Evolutionary conservation across 129 eudicot genomes (phyloP).

Genomic region (Tagetes patula): DNA sequence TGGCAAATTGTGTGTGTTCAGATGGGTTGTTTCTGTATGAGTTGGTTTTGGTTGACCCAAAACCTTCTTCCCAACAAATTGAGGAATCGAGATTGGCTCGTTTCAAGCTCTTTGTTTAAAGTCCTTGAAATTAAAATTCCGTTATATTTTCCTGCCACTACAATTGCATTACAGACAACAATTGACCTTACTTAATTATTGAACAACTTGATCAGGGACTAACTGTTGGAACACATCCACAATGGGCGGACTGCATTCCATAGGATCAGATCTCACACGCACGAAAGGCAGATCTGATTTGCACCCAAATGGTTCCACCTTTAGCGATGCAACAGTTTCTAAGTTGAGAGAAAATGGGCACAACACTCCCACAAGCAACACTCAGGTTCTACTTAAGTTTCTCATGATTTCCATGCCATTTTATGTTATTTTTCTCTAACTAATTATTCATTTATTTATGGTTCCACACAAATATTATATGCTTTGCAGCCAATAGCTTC

Average conservation of each 20-base stretch:
- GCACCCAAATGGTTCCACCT: slow-evolving; percentile 45
- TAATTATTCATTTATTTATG: not conserved
- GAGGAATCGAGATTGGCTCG: too few relatives aligned
- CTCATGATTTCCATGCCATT: not conserved
- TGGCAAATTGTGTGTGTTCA: not conserved
- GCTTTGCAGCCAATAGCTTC: slow-evolving; percentile 80
- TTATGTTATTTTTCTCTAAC: not conserved
- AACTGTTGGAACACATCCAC: slow-evolving; percentile 66
- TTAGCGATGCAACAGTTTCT: slow-evolving; percentile 48
- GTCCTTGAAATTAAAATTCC: not conserved
- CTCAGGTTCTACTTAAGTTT: slow-evolving; percentile 49
- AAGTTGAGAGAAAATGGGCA: slow-evolving; percentile 48
- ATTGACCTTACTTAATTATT: slow-evolving; percentile 3
- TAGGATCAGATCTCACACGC: slow-evolving; percentile 92
- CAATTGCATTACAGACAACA: not conserved
- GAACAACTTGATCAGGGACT: slow-evolving; percentile 44
- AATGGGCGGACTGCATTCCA: slow-evolving; percentile 77
- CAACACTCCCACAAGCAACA: slow-evolving; percentile 83
- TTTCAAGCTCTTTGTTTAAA: too few relatives aligned
- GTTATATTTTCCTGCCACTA: not conserved
- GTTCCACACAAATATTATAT: not conserved
- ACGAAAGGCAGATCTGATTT: slow-evolving; percentile 60
- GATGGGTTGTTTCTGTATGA: not conserved
- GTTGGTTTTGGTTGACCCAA: not conserved
- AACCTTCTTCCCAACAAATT: not conserved